Evolutionary conservation across 2,329 filamentous ascomycete genomes (phyloP).

Genomic region (Fusarium sp.): DNA sequence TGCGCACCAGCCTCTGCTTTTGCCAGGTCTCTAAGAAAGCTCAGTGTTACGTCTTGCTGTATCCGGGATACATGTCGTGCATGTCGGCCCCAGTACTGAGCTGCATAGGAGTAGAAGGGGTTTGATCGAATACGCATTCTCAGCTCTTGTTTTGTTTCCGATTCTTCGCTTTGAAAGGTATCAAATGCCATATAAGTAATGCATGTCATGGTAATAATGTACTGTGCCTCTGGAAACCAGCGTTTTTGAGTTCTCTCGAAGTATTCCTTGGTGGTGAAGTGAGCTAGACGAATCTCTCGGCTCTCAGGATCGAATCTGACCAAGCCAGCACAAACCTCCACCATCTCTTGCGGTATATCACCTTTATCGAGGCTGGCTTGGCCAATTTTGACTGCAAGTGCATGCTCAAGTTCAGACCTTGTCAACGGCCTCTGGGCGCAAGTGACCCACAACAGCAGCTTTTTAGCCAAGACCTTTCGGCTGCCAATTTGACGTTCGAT

Average conservation of each 20-base stretch:
- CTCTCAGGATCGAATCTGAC: conserved; percentile 55
- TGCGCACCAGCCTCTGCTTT: too few relatives aligned
- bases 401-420: conserved; percentile 54
- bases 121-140: too few relatives aligned
- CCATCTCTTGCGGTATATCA: conserved; percentile 47
- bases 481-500: conserved; percentile 52
- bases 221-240: not conserved
- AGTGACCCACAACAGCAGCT: conserved; percentile 54
- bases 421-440: conserved; percentile 51
- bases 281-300: conserved; percentile 54
- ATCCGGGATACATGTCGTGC: not conserved
- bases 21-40: accelerated
- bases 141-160: too few relatives aligned
- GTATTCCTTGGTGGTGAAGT: conserved; percentile 59
- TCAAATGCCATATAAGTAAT: not conserved
- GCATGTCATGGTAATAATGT: not conserved
- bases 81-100: not conserved
- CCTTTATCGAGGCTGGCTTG: conserved; percentile 48
- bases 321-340: conserved; percentile 55
- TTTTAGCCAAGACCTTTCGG: conserved; percentile 50
- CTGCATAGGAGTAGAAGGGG: not conserved
- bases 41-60: accelerated
- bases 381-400: conserved; percentile 51
- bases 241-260: conserved; percentile 34
- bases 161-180: too few relatives aligned